Percentiles rank a stretch among this genome's conserved stretches.
phyloP scores from a whole-genome alignment of 805 yeast genomes.

The Candida arabinofermentans region DNA sequence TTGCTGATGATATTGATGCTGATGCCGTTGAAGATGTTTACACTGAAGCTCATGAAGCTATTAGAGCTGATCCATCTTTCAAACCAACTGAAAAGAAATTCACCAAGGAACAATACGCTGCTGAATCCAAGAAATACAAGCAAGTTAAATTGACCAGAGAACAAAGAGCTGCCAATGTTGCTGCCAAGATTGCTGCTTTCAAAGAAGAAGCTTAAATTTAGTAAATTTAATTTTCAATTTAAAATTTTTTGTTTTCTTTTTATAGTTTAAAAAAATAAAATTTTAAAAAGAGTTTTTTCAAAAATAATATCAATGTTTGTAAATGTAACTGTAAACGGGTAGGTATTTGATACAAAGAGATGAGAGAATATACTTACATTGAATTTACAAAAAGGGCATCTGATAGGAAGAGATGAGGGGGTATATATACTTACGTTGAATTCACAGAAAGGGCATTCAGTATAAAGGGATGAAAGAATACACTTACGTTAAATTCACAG shows the following conservation, averaged over 20 bases:
- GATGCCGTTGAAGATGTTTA: conserved; percentile 95
- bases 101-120: conserved; percentile 98
- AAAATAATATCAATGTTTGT: too few species aligned
- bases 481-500: too few species aligned
- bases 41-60: conserved; percentile 89
- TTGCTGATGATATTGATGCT: conserved; percentile 95
- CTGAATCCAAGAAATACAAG: conserved; percentile 90
- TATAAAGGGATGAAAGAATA: too few species aligned
- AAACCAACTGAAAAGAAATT: conserved; percentile 86
- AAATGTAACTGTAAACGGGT: too few species aligned
- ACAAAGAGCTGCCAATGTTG: conserved; percentile 86
- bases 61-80: conserved; percentile 94
- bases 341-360: too few species aligned
- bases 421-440: too few species aligned
- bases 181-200: conserved; percentile 92
- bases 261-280: background rate
- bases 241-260: background rate
- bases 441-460: too few species aligned
- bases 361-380: too few species aligned
- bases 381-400: too few species aligned
- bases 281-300: background rate
- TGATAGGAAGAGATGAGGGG: too few species aligned
- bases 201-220: conserved; percentile 40
- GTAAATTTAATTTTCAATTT: background rate
- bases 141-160: conserved; percentile 83